Percentiles rank a stretch among this genome's conserved stretches.
phyloP scores from a whole-genome alignment of 2,329 filamentous ascomycete species.

The Pseudocercospora fuligena region DNA sequence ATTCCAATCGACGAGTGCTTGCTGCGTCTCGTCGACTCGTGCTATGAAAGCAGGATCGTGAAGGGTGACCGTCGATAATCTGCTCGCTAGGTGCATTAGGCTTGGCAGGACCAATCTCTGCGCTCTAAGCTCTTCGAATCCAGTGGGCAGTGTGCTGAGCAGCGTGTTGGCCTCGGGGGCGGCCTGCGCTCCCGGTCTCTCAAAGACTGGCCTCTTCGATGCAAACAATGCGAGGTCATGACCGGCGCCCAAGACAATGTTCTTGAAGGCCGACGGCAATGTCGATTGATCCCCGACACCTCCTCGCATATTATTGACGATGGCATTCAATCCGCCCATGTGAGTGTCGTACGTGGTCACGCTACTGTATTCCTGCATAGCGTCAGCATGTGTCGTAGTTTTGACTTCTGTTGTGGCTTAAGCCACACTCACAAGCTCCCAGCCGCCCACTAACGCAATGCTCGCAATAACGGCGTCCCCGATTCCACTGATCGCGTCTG shows the following conservation, averaged over 20 bases:
- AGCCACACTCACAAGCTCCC: slow-evolving; percentile 30
- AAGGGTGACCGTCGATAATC: slow-evolving; percentile 12
- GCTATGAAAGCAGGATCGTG: slow-evolving; percentile 14
- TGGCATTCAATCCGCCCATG: slow-evolving; percentile 28
- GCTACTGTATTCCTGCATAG: slow-evolving; percentile 28
- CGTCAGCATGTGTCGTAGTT: slow-evolving; percentile 9
- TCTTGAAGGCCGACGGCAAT: slow-evolving; percentile 18
- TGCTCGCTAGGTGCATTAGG: slow-evolving; percentile 21
- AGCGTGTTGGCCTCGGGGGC: background rate
- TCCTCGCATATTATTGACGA: slow-evolving; percentile 28
- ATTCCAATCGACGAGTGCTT: slow-evolving; percentile 21
- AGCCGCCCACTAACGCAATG: slow-evolving; percentile 28
- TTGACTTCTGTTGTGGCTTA: slow-evolving; percentile 7
- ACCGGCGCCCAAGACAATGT: slow-evolving; percentile 24
- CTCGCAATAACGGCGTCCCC: slow-evolving; percentile 27
- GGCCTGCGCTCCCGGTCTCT: slow-evolving; percentile 1
- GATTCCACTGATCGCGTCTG: slow-evolving; percentile 15
- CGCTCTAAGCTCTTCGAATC: slow-evolving; percentile 17
- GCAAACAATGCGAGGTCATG: slow-evolving; percentile 28
- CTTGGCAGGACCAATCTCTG: slow-evolving; percentile 24
- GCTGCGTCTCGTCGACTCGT: slow-evolving; percentile 18
- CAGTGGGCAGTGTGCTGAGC: slow-evolving; percentile 16
- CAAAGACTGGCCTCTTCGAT: slow-evolving; percentile 23
- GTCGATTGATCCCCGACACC: slow-evolving; percentile 21
- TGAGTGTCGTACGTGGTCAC: slow-evolving; percentile 28